These are phyloP conservation scores for Rasamsonia emersonii DNA, from an alignment of 2,329 filamentous ascomycete species.

Conservation along the genomic window DNA sequence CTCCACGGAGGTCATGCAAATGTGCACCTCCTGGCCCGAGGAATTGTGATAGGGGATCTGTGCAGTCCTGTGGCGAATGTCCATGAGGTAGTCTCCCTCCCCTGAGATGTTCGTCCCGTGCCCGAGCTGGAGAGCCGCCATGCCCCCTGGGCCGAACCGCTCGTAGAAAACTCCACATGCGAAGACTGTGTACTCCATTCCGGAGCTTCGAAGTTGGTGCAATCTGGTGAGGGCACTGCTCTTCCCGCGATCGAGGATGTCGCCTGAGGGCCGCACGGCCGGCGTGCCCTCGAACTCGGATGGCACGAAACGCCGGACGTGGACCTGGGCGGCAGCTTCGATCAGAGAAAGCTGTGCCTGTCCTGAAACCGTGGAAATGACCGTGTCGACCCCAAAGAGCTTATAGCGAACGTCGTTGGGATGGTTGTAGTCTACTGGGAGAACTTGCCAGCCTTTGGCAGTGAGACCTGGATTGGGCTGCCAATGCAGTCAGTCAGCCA, in stretches of 20 bases:
- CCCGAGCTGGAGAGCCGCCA: constrained; percentile 53
- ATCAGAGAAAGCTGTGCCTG: constrained; percentile 61
- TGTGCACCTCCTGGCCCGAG: constrained; percentile 43
- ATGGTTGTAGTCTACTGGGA: constrained; percentile 59
- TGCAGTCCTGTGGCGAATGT: constrained; percentile 51
- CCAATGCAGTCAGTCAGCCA: constrained; percentile 6
- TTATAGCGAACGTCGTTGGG: constrained; percentile 52
- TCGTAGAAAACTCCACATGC: constrained; percentile 70
- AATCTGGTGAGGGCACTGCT: constrained; percentile 50
- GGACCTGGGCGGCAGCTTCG: constrained; percentile 56
- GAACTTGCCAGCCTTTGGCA: constrained; percentile 51
- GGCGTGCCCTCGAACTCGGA: constrained; percentile 66
- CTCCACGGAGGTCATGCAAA: constrained; percentile 60
- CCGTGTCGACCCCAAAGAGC: constrained; percentile 62
- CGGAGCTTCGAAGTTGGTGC: constrained; percentile 41
- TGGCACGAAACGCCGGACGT: constrained; percentile 62
- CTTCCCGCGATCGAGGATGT: constrained; percentile 55
- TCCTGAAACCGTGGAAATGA: constrained; percentile 66
- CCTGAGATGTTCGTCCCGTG: constrained; percentile 43
- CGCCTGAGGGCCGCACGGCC: constrained; percentile 44
- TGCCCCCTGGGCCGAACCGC: constrained; percentile 59
- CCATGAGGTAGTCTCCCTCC: constrained; percentile 58
- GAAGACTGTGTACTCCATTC: constrained; percentile 62
- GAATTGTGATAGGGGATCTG: constrained; percentile 51
- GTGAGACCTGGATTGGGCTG: constrained; percentile 30